Base-by-base conservation (phyloP, 371 early-diverging fungal species). In the Chytridium lagenaria region DNA sequence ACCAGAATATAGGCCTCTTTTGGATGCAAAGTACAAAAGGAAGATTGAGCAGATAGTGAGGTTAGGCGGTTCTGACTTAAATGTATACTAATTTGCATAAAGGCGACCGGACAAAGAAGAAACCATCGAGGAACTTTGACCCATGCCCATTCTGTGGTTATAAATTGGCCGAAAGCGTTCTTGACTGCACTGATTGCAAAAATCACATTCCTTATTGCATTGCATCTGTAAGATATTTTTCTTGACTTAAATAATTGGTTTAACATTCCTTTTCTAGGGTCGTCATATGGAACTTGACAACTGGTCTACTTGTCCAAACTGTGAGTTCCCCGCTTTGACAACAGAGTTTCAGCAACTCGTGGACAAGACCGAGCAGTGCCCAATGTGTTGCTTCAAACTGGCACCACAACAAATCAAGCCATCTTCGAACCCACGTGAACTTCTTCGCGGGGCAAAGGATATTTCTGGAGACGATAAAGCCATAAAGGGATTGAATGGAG, bases 41-140 rank as follows among this genome's bases (percentile, higher is more conserved):
- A 85, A 83, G 73, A 87, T 87, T 23, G 87, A 87, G 72, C 80
- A 81, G 67, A 78, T 87, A 40, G 81, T 87, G 22, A 72, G 87
- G 85, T 83, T 52, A 31, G 77, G 10, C 26, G 10, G 16, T 19
- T n/a, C 28, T 28, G 26, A 50, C 2, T 50, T 39, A 39, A 34
- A 34, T 12, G 23, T 31, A 12, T 34, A 19, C 3, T 7, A 3
- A 12, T 3, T 28, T 12, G 33, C 30, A 26, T 16, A 59, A 44
- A 76, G 81, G 23, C 82, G 86, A 3, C 86, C 86, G 2, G 86
- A 86, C 31, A 81, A 75, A 65, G 83, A 82, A 31, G 81, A 82
- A 40, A 57, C 72, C 28, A 71, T 68, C 10, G 73, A 78, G 15
- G 83, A 86, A 67, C 10, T 31, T 44, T 28, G 64, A 87, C 15